These are phyloP conservation scores for Aspergillus sp. DNA, from an alignment of 2,329 filamentous ascomycete genomes.

Conservation along the genomic window DNA sequence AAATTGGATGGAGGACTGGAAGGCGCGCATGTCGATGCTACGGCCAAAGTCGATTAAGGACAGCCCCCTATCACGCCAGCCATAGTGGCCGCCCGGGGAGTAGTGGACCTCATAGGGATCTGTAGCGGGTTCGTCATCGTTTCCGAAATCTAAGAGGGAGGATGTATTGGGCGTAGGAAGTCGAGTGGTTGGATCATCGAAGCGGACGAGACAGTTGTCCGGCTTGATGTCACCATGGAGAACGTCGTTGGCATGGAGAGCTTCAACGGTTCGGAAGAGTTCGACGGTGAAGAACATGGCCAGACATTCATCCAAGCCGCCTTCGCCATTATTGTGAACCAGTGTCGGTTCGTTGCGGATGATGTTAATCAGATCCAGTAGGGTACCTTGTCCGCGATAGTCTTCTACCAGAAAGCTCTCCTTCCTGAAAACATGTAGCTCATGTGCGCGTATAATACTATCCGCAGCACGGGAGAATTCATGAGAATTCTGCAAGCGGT, in stretches of 20 bases:
- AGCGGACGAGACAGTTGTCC: conserved; percentile 86
- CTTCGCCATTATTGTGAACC: conserved; percentile 41
- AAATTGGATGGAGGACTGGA: conserved; percentile 69
- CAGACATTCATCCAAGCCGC: conserved; percentile 78
- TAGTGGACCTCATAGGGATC: conserved; percentile 48
- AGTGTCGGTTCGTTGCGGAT: conserved; percentile 58
- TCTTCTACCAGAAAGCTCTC: conserved; percentile 86
- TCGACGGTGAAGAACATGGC: conserved; percentile 96
- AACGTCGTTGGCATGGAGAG: conserved; percentile 68
- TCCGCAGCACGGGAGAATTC: conserved; percentile 59
- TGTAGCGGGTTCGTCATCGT: conserved; percentile 6
- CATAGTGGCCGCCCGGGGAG: conserved; percentile 61
- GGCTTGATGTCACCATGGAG: conserved; percentile 92
- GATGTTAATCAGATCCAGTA: conserved; percentile 89
- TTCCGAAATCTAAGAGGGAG: conserved; percentile 24
- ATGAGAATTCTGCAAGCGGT: conserved; percentile 56
- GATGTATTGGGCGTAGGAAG: conserved; percentile 13
- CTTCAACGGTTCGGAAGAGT: conserved; percentile 80
- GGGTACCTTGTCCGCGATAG: conserved; percentile 78
- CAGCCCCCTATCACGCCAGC: conserved; percentile 74
- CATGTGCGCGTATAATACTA: conserved; percentile 74
- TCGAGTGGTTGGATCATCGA: conserved; percentile 46
- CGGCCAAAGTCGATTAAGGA: conserved; percentile 91
- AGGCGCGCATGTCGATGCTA: conserved; percentile 85
- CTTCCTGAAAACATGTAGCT: conserved; percentile 84